Evolutionary conservation across 1,139 yeast species (phyloP).

Genomic region (Taiozyma sp.): DNA sequence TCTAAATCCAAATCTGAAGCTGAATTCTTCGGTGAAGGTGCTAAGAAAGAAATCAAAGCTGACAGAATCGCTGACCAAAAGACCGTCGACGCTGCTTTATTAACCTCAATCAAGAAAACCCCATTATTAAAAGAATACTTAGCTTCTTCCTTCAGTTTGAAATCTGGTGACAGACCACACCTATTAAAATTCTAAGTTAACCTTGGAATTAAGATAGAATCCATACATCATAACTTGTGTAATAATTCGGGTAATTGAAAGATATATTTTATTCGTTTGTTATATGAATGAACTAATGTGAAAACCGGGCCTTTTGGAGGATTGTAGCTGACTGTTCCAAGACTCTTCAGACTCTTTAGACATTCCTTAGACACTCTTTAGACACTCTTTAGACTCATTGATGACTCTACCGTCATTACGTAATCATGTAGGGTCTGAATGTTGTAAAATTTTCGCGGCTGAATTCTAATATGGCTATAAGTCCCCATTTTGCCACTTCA

Average conservation of each 20-base stretch:
- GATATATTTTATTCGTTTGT: constrained; percentile 14
- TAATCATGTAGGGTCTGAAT: background rate
- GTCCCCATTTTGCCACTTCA: background rate
- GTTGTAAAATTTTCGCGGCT: background rate
- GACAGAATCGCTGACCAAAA: constrained; percentile 99
- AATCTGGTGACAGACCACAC: constrained; percentile 99
- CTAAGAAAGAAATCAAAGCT: constrained; percentile 78
- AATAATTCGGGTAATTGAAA: constrained; percentile 21
- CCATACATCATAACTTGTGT: constrained; percentile 15
- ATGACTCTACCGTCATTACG: background rate
- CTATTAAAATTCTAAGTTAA: constrained; percentile 84
- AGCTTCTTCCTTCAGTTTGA: constrained; percentile 94
- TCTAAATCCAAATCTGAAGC: constrained; percentile 84
- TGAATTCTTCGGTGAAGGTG: constrained; percentile 88
- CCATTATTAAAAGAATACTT: constrained; percentile 98
- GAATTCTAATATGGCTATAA: background rate
- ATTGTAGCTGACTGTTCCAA: background rate
- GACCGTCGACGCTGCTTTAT: constrained; percentile 90
- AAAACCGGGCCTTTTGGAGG: background rate
- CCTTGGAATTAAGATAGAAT: background rate
- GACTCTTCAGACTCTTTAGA: no score
- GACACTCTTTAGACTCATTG: no score
- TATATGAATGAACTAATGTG: constrained; percentile 4
- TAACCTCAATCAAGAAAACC: constrained; percentile 94
- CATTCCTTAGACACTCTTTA: no score